A percentile compares a stretch with the other conserved stretches of the same genome.
Evolutionary conservation across 495 filamentous ascomycete genomes (phyloP).

Genomic region (Podospora pseudopauciseta): DNA sequence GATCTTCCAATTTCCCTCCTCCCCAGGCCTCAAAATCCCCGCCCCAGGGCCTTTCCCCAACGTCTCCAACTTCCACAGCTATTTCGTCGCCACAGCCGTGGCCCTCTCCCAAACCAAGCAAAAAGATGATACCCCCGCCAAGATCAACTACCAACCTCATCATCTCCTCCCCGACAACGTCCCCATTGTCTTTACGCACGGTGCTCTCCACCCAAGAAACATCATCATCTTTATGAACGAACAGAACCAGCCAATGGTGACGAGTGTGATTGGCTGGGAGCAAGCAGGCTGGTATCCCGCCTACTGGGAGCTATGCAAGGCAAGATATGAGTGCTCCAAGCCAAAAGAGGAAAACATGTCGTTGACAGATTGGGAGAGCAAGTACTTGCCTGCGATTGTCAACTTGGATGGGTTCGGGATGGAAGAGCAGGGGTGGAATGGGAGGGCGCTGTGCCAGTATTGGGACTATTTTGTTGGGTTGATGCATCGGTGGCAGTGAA

Average conservation of each 20-base stretch:
- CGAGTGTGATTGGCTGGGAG: conserved; percentile 47
- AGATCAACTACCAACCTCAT: conserved; percentile 16
- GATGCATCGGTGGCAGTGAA: conserved; percentile 10
- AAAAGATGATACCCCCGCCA: background rate
- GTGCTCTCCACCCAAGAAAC: conserved; percentile 45
- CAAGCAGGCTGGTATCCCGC: conserved; percentile 48
- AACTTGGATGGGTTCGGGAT: conserved; percentile 7
- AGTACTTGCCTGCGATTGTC: conserved; percentile 18
- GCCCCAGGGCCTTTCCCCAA: conserved; percentile 19
- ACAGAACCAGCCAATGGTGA: conserved; percentile 29
- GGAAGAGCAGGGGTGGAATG: conserved; percentile 12
- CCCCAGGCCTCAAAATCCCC: conserved; percentile 4
- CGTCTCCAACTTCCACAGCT: conserved; percentile 21
- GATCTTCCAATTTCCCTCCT: conserved; percentile 14
- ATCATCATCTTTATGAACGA: conserved; percentile 36
- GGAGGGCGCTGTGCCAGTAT: conserved; percentile 15
- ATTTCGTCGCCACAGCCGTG: conserved; percentile 21
- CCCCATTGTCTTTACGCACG: conserved; percentile 47
- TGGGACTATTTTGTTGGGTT: conserved; percentile 22
- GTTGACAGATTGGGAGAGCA: conserved; percentile 13
- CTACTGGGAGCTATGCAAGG: conserved; percentile 50
- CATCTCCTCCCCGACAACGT: conserved; percentile 26
- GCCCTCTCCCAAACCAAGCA: conserved; percentile 14
- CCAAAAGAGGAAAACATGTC: background rate
- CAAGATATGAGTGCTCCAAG: conserved; percentile 19